Conservation (phyloP, 1,139 yeast genomes). For the Geotrichum candidum region DNA sequence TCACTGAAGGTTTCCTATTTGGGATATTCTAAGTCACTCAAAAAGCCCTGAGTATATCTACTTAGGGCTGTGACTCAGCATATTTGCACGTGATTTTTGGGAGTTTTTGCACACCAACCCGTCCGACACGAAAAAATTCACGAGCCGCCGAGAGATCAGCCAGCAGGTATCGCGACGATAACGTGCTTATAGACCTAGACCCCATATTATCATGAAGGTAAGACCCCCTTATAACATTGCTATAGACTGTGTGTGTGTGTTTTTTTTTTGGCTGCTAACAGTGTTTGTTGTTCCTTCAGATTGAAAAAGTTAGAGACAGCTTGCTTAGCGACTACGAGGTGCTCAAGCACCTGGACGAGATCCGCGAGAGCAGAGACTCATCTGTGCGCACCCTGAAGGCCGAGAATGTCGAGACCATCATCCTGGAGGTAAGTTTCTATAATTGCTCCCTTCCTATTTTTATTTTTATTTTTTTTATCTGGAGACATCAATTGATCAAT, state of each 20-base stretch:
- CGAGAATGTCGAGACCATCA: slow-evolving; percentile 52
- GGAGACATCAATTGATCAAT: slow-evolving; percentile 19
- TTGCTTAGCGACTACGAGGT: slow-evolving; percentile 73
- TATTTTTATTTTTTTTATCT: slow-evolving; percentile 33
- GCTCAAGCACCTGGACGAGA: slow-evolving; percentile 48
- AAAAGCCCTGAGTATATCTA: slow-evolving; percentile 1
- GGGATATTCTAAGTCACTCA: slow-evolving; percentile 6
- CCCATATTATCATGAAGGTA: slow-evolving; percentile 12
- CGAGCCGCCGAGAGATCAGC: not conserved
- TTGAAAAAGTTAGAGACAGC: slow-evolving; percentile 49
- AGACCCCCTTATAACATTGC: not conserved
- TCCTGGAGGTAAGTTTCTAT: slow-evolving; percentile 45
- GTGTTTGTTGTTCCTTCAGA: slow-evolving; percentile 24
- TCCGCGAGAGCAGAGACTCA: slow-evolving; percentile 42
- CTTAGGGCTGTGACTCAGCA: slow-evolving; percentile 12
- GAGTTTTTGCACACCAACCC: not conserved
- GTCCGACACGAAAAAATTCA: not conserved
- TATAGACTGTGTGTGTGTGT: too few relatives aligned
- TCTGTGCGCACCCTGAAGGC: slow-evolving; percentile 27
- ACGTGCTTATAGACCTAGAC: not conserved
- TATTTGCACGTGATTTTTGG: slow-evolving; percentile 3
- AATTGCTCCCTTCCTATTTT: not conserved
- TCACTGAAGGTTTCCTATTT: not conserved
- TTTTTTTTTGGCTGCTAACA: not conserved
- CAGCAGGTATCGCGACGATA: not conserved